Conservation (phyloP, 164 flowering plant species). For the Kingdonia uniflora region DNA sequence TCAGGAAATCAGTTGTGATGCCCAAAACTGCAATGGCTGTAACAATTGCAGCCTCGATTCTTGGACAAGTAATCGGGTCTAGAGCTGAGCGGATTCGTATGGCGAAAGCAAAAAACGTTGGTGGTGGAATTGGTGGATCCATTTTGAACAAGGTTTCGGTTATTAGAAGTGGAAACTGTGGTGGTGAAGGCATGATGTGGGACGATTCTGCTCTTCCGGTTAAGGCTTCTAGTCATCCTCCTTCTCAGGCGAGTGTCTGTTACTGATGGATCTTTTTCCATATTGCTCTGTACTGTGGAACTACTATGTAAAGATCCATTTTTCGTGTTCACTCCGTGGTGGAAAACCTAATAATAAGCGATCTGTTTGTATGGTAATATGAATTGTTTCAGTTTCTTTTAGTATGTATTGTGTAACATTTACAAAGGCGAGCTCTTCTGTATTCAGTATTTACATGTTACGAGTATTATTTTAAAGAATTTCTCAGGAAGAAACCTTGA, state of each 20-base stretch:
- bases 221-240: background rate
- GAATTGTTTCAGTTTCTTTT: too few species aligned
- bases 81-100: conserved; percentile 67
- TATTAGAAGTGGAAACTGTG: conserved; percentile 1
- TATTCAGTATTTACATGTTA: too few species aligned
- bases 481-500: too few species aligned
- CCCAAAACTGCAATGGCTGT: conserved; percentile 78
- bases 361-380: too few species aligned
- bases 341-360: too few species aligned
- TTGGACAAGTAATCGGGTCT: conserved; percentile 78
- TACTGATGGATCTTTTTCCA: background rate
- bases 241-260: background rate
- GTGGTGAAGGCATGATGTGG: background rate
- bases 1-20: conserved; percentile 52
- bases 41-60: conserved; percentile 64
- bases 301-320: background rate
- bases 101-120: conserved; percentile 15
- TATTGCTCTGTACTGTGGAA: background rate
- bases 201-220: background rate
- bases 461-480: too few species aligned
- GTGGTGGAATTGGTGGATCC: background rate
- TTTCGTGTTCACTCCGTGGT: background rate
- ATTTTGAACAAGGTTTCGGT: background rate
- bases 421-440: too few species aligned
- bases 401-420: too few species aligned